A percentile compares a stretch with the other conserved stretches of the same genome.
These are phyloP conservation scores for Sordariomycetes sp. DNA, from an alignment of 2,329 filamentous ascomycete genomes.

Conservation along the genomic window DNA sequence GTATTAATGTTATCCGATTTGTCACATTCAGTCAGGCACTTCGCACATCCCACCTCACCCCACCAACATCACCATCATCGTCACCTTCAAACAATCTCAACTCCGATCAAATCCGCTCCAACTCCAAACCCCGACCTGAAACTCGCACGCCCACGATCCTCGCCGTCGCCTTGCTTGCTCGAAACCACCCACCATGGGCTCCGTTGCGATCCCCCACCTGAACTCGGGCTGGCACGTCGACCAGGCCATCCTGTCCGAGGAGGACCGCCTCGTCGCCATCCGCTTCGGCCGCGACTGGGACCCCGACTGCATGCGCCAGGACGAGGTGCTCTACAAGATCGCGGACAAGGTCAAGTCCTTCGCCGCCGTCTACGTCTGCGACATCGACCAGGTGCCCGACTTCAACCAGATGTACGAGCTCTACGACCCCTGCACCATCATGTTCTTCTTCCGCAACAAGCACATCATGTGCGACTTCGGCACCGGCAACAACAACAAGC, in stretches of 20 bases:
- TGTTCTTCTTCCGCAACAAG: constrained; percentile 97
- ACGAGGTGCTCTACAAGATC: constrained; percentile 91
- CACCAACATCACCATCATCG: too few relatives aligned
- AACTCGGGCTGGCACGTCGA: constrained; percentile 95
- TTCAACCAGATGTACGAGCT: constrained; percentile 96
- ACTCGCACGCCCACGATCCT: too few relatives aligned
- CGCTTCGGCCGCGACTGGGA: constrained; percentile 86
- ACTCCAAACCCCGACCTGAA: too few relatives aligned
- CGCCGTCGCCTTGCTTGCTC: too few relatives aligned
- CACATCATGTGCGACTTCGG: constrained; percentile 99
- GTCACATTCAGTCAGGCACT: too few relatives aligned
- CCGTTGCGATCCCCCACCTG: constrained; percentile 86
- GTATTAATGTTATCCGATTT: too few relatives aligned
- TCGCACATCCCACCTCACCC: too few relatives aligned
- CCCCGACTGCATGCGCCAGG: constrained; percentile 65
- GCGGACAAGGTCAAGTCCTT: constrained; percentile 92
- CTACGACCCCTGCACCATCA: constrained; percentile 87
- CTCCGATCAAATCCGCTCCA: too few relatives aligned
- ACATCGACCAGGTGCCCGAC: constrained; percentile 82
- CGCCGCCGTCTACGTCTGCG: constrained; percentile 86
- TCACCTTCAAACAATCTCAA: too few relatives aligned
- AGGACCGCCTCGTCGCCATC: constrained; percentile 88
- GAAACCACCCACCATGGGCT: constrained; percentile 48
- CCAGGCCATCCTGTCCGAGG: constrained; percentile 82
- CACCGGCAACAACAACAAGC: constrained; percentile 97